Conservation (phyloP, 148 eudicot species). For the Camellia granthamiana region DNA sequence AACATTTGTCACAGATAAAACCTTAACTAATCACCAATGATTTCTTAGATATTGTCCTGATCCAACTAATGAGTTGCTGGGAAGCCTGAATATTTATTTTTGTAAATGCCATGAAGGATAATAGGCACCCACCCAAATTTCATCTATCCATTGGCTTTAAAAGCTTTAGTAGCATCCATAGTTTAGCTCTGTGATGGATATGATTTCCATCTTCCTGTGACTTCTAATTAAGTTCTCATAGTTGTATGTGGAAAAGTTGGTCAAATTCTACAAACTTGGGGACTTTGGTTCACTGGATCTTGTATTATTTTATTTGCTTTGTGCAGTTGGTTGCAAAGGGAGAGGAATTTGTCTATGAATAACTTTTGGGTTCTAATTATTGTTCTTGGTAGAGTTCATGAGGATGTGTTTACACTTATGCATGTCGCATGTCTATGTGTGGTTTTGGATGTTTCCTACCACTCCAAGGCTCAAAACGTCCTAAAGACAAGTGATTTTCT, state of each 20-base stretch:
- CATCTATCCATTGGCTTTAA: not conserved
- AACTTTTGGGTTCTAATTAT: not conserved
- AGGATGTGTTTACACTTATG: not conserved
- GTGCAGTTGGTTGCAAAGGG: not conserved
- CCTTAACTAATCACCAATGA: too few species aligned
- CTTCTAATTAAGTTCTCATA: not conserved
- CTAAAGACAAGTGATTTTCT: not conserved
- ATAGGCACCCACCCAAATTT: not conserved
- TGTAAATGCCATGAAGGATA: not conserved
- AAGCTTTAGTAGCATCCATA: not conserved
- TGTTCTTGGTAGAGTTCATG: not conserved
- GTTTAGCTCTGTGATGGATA: not conserved
- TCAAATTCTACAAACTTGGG: not conserved
- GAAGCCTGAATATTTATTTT: not conserved
- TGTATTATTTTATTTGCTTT: not conserved
- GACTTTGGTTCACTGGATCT: not conserved
- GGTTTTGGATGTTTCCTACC: slow-evolving; percentile 1
- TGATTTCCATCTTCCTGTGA: not conserved
- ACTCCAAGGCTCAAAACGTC: not conserved
- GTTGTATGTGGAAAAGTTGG: not conserved
- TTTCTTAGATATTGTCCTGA: not conserved
- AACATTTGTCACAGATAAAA: too few species aligned
- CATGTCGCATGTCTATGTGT: not conserved
- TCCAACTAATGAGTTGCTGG: not conserved
- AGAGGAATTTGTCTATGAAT: not conserved